Evolutionary conservation across 2,329 filamentous ascomycete genomes (phyloP), one percentile per base, ranked within the genome.

Genomic region (Epichloe sibirici): DNA sequence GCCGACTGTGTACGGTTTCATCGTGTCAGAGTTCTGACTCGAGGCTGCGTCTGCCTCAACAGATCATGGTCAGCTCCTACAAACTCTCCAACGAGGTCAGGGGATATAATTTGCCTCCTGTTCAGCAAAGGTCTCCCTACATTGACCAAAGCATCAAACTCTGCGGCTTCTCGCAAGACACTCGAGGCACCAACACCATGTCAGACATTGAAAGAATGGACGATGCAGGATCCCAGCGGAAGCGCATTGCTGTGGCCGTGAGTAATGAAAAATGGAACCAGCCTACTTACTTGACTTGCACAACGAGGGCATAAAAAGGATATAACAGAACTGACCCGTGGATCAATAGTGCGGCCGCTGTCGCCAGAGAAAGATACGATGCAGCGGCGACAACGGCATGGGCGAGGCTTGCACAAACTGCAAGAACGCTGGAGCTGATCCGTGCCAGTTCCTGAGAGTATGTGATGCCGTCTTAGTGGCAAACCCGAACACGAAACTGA

Each of bases 281-380:
- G 28, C 23, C 46, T n/a, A 42, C 25, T 34, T n/a, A 42, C 25
- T 34, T 49, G 37, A 21, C 38, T 38, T 44, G 12, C 4, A 17
- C 9, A 12, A 42, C 25, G 9, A 21, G 5, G 17, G 17, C 17
- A 9, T n/a, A 57, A 51, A 52, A 50, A 56, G 39, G 51, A 53
- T 53, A 51, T 45, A 54, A 38, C 6, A 15, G 35, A 48, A 48
- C 43, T 52, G 49, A 45, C 40, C 28, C 9, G 8, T 28, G 13
- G 37, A 11, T 37, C 17, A 48, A 53, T 58, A 96, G 91, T 97
- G 91, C 67, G 81, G 82, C 38, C 82, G 91, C 59, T 97, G 91
- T 69, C 82, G 91, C 55, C 90, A 91, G 71, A 81, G 91, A 54
- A 97, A 97, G 74, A 97, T 97, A 61, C 85, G 88, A 60, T 97